Conservation (phyloP, 2,329 filamentous ascomycete species). For the Neonectria ditissima region DNA sequence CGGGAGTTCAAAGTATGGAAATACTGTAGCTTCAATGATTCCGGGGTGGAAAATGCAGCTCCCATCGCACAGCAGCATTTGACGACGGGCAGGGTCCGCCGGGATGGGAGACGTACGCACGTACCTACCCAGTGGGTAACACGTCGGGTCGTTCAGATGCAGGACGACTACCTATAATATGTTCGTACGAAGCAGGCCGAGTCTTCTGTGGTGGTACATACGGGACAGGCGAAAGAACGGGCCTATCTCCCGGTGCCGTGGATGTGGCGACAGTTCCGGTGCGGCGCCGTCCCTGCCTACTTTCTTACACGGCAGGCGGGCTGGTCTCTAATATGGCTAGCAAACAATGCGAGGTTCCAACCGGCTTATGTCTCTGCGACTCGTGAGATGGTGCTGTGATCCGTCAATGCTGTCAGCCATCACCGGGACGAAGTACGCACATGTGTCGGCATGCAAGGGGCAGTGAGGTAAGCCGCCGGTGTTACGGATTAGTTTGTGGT, state of each 20-base stretch:
- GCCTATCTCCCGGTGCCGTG: slow-evolving; percentile 24
- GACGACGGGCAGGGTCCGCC: neutral
- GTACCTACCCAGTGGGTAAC: neutral
- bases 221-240: neutral
- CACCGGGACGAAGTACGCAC: neutral
- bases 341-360: slow-evolving; percentile 21
- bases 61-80: slow-evolving; percentile 11
- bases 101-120: neutral
- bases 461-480: slow-evolving; percentile 7
- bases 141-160: neutral
- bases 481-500: slow-evolving; percentile 2
- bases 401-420: slow-evolving; percentile 9
- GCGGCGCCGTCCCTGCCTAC: slow-evolving; percentile 4
- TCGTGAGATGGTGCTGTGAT: slow-evolving; percentile 12
- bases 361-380: neutral
- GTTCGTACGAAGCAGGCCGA: neutral
- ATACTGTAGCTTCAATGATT: neutral
- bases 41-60: neutral
- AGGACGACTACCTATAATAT: neutral
- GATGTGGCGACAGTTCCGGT: slow-evolving; percentile 20
- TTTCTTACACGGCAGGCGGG: neutral
- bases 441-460: slow-evolving; percentile 4
- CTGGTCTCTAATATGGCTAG: neutral
- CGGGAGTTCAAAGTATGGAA: no score
- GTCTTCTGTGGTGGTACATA: slow-evolving; percentile 9